Evolutionary conservation across 2,329 filamentous ascomycete genomes (phyloP), one percentile per base, ranked within the genome.

Genomic region (Neonectria neomacrospora): DNA sequence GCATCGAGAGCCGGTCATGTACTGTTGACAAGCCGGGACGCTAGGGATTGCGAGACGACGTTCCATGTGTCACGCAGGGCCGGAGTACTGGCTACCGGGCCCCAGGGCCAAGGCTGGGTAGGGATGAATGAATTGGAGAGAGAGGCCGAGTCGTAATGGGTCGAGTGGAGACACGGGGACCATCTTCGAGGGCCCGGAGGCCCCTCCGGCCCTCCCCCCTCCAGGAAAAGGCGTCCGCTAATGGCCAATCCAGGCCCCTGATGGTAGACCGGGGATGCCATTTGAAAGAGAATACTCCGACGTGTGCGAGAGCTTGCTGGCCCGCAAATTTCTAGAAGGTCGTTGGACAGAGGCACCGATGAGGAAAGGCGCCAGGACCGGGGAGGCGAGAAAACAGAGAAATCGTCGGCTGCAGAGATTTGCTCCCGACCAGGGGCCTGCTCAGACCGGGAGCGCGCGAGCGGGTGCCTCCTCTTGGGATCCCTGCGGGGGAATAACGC

Each of bases 301-400:
- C 62, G 66, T 65, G 65, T 68, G 71, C 58, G 67, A 61, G 63
- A 68, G 64, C 66, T 61, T 68, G 65, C 58, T 65, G 71, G 66
- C 69, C 70, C 68, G 69, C 68, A 71, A 69, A 71, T 74, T 77
- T 77, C 75, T 75, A 77, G 75, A 77, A 77, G 66, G 58, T 65
- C 65, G 62, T 73, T 73, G 69, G 71, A 65, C 61, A 71, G 64
- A 63, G 45, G 45, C 47, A 59, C 64, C 52, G 64, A 71, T 73
- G 65, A 61, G 69, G 66, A 67, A 67, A 64, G 50, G 63, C 58
- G 67, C 52, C 54, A 61, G 32, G 61, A 68, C 54, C 63, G 66
- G 61, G 65, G 67, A 68, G 68, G 63, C 54, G 55, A 65, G 67
- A 66, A 66, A 73, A 67, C 68, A 71, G 67, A 71, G 65, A 62